A percentile compares a stretch with the other conserved stretches of the same genome.
Conservation (phyloP, 805 yeast species). For the Ogataea trehaloabstinens region DNA sequence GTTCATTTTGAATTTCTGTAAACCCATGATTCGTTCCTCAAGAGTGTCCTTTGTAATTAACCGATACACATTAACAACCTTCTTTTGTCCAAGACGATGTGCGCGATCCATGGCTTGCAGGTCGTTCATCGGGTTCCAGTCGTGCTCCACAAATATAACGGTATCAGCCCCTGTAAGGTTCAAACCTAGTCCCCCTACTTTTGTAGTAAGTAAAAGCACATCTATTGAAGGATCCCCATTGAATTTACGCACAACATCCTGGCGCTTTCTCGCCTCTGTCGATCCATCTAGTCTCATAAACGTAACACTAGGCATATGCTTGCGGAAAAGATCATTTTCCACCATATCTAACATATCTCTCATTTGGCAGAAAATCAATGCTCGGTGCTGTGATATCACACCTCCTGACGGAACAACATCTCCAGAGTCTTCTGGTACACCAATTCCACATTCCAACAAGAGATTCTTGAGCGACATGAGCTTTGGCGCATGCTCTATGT, state of each 20-base stretch:
- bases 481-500: constrained; percentile 88
- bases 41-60: constrained; percentile 89
- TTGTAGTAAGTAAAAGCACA: constrained; percentile 85
- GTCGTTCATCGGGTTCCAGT: constrained; percentile 99
- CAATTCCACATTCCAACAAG: constrained; percentile 90
- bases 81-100: constrained; percentile 95
- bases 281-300: constrained; percentile 94
- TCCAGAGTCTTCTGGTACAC: constrained; percentile 33
- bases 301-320: constrained; percentile 84
- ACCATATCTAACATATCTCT: constrained; percentile 98
- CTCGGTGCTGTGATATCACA: constrained; percentile 91
- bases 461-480: constrained; percentile 76
- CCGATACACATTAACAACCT: constrained; percentile 94
- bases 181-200: constrained; percentile 98
- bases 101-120: constrained; percentile 99
- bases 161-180: constrained; percentile 98
- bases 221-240: constrained; percentile 97
- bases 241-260: constrained; percentile 84
- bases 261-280: constrained; percentile 89
- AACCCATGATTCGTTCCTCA: constrained; percentile 97
- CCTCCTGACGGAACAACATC: constrained; percentile 36
- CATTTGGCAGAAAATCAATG: constrained; percentile 90
- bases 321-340: constrained; percentile 80
- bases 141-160: constrained; percentile 98
- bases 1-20: constrained; percentile 95